phyloP scores from a whole-genome alignment of 2,329 filamentous ascomycete genomes.

The Decorospora gaudefroyi region DNA sequence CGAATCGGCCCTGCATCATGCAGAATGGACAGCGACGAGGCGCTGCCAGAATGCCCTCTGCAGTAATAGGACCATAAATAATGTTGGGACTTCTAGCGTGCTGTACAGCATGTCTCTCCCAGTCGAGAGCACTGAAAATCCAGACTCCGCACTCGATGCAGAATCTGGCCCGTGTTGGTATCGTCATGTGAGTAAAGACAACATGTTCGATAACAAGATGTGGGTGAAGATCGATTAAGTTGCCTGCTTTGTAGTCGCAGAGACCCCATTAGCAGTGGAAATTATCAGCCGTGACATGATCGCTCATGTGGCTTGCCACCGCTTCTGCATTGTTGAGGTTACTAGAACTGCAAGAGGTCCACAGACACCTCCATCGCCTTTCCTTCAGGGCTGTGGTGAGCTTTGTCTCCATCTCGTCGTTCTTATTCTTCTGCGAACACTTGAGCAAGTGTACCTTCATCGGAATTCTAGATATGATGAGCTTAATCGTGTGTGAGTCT shows the following conservation, averaged over 20 bases:
- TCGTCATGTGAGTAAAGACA: background rate
- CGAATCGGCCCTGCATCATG: background rate
- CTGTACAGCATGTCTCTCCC: background rate
- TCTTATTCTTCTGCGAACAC: conserved; percentile 1
- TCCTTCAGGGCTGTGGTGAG: background rate
- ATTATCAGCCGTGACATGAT: background rate
- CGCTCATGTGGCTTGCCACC: background rate
- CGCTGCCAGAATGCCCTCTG: background rate
- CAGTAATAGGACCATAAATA: background rate
- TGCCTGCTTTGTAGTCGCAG: background rate
- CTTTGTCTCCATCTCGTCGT: background rate
- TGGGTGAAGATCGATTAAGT: background rate
- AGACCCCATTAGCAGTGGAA: background rate
- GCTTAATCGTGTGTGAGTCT: background rate
- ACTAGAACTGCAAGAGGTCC: background rate
- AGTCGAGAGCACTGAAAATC: background rate
- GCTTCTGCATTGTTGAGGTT: background rate
- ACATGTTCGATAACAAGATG: background rate
- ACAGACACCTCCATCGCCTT: background rate
- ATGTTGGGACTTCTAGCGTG: background rate
- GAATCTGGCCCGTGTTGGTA: background rate
- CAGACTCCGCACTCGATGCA: background rate
- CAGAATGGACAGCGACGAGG: background rate
- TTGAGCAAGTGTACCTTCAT: background rate
- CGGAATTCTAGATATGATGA: background rate